A percentile compares a stretch with the other conserved stretches of the same genome.
phyloP scores from a whole-genome alignment of 176 grass and related monocot species.

The Thinopyrum elongatum region DNA sequence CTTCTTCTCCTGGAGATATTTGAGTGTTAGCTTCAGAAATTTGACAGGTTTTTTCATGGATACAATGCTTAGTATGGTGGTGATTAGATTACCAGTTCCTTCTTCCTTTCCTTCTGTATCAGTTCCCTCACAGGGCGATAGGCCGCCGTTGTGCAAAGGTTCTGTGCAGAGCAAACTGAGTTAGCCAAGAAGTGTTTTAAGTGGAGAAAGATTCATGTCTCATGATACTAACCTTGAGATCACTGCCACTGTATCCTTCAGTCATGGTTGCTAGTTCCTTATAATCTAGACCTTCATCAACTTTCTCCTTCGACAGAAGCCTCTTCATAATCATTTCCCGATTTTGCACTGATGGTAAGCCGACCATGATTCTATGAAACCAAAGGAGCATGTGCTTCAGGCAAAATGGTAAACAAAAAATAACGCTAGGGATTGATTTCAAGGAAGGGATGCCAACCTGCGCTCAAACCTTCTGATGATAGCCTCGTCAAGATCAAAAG shows the following conservation, averaged over 20 bases:
- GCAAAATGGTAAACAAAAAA: constrained; percentile 14
- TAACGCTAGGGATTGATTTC: neutral
- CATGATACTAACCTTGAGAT: constrained; percentile 76
- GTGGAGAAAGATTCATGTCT: constrained; percentile 8
- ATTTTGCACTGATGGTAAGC: constrained; percentile 67
- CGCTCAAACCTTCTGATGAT: constrained; percentile 88
- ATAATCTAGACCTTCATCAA: constrained; percentile 59
- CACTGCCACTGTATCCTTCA: constrained; percentile 92
- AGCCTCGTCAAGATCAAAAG: constrained; percentile 84
- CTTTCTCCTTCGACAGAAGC: constrained; percentile 82
- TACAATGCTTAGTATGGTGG: neutral
- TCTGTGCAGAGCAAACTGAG: constrained; percentile 42
- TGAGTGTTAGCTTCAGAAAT: neutral
- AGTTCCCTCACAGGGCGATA: constrained; percentile 92
- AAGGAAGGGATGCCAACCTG: constrained; percentile 48
- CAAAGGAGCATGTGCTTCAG: constrained; percentile 8
- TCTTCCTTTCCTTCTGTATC: constrained; percentile 84
- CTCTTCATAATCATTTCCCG: constrained; percentile 75
- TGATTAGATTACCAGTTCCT: constrained; percentile 68
- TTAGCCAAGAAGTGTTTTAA: neutral
- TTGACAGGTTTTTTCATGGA: neutral
- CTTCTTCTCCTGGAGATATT: constrained; percentile 48
- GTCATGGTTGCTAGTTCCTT: constrained; percentile 88
- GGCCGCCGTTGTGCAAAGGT: constrained; percentile 84
- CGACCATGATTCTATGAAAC: constrained; percentile 85